Evolutionary conservation across 129 eudicot genomes (phyloP).

Genomic region (Ambrosia trifida): DNA sequence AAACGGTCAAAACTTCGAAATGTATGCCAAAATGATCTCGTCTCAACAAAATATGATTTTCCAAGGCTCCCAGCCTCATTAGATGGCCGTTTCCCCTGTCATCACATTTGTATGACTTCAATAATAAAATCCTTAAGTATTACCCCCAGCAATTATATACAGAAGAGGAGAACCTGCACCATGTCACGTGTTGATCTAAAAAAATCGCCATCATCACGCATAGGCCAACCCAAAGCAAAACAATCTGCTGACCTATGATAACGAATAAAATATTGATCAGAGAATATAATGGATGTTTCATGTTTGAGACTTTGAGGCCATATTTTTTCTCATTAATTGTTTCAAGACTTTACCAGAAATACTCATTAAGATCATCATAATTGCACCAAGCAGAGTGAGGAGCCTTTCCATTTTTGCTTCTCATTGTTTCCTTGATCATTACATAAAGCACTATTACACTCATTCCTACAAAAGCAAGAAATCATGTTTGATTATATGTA

Average conservation of each 20-base stretch:
- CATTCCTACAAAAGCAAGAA: neutral
- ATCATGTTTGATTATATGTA: neutral
- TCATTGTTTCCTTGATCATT: slow-evolving; percentile 69
- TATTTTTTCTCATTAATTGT: neutral
- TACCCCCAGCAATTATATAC: slow-evolving; percentile 18
- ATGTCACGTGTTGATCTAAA: slow-evolving; percentile 68
- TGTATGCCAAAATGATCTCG: slow-evolving; percentile 84
- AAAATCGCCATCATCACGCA: slow-evolving; percentile 98
- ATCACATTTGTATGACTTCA: slow-evolving; percentile 22
- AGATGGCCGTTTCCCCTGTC: slow-evolving; percentile 62
- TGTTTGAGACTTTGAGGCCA: neutral
- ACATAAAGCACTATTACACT: slow-evolving; percentile 34
- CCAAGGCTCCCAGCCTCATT: slow-evolving; percentile 54
- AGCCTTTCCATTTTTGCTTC: slow-evolving; percentile 83
- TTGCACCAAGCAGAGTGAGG: slow-evolving; percentile 96
- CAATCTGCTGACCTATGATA: slow-evolving; percentile 78
- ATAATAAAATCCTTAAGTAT: slow-evolving; percentile 6
- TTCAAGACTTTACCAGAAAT: slow-evolving; percentile 68
- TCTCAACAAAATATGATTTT: slow-evolving; percentile 84
- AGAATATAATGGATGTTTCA: slow-evolving; percentile 11
- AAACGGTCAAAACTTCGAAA: slow-evolving; percentile 95
- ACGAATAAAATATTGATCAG: slow-evolving; percentile 19
- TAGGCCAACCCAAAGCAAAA: slow-evolving; percentile 98
- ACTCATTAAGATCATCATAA: slow-evolving; percentile 94
- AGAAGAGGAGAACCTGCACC: slow-evolving; percentile 42